These are phyloP conservation scores for Pseudonitzschia multistriata DNA, from an alignment of 108 stramenopile species.

Conservation along the genomic window DNA sequence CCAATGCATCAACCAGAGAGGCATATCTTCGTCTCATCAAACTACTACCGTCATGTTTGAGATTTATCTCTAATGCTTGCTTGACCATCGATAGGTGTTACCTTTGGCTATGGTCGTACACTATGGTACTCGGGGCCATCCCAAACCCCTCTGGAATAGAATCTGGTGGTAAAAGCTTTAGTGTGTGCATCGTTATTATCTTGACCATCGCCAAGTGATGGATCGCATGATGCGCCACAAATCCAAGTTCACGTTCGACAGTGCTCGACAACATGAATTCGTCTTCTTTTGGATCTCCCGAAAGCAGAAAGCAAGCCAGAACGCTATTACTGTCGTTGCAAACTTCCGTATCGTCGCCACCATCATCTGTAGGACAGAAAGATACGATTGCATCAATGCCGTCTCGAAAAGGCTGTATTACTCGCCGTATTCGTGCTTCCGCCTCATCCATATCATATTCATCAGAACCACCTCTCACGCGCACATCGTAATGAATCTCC, in stretches of 20 bases:
- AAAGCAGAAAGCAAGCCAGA: slow-evolving; percentile 72
- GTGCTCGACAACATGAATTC: slow-evolving; percentile 63
- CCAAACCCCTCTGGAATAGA: slow-evolving; percentile 75
- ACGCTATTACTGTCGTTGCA: slow-evolving; percentile 23
- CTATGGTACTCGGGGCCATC: slow-evolving; percentile 76
- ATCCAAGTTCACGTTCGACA: slow-evolving; percentile 82
- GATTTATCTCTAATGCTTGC: too few relatives aligned
- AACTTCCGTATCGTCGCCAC: neutral
- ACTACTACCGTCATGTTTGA: too few relatives aligned
- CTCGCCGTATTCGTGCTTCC: slow-evolving; percentile 49
- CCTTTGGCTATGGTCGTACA: slow-evolving; percentile 37
- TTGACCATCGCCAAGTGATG: slow-evolving; percentile 93
- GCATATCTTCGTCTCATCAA: too few relatives aligned
- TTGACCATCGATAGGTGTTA: too few relatives aligned
- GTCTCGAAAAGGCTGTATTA: slow-evolving; percentile 36
- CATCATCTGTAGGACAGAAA: neutral
- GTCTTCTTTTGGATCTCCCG: slow-evolving; percentile 42
- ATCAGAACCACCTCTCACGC: slow-evolving; percentile 68
- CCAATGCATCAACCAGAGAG: too few relatives aligned
- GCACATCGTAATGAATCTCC: slow-evolving; percentile 69
- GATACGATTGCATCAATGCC: neutral
- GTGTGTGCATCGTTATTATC: slow-evolving; percentile 61
- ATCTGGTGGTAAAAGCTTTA: slow-evolving; percentile 36
- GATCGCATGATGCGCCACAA: slow-evolving; percentile 89
- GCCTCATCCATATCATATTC: slow-evolving; percentile 68